Evolutionary conservation across 1,284 basidiomycete genomes (phyloP).

Genomic region (Ustilago crameri): DNA sequence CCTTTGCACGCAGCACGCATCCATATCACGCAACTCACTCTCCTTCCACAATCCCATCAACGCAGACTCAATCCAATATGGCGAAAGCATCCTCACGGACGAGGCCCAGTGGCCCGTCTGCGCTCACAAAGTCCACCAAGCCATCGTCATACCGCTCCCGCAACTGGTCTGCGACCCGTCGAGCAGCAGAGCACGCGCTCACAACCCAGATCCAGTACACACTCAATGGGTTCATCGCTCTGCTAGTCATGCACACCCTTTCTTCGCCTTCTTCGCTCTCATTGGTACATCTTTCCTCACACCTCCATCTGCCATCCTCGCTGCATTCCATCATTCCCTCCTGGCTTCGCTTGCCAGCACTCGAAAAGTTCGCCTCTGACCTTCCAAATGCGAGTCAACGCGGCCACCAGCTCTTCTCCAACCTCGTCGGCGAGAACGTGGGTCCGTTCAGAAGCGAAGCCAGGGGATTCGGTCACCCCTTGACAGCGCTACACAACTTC

Average conservation of each 20-base stretch:
- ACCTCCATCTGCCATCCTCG: constrained; percentile 50
- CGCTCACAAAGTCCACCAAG: constrained; percentile 10
- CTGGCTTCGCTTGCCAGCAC: constrained; percentile 51
- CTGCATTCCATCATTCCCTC: constrained; percentile 54
- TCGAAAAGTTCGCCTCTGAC: constrained; percentile 53
- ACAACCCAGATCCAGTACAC: constrained; percentile 47
- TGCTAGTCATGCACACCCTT: constrained; percentile 56
- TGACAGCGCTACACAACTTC: constrained; percentile 59
- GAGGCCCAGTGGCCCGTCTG: constrained; percentile 9
- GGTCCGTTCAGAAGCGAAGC: constrained; percentile 61
- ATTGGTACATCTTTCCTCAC: constrained; percentile 49
- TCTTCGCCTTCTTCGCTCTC: constrained; percentile 58
- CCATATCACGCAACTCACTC: no score
- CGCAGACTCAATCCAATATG: constrained; percentile 6
- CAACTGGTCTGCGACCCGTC: constrained; percentile 44
- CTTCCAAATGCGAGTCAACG: constrained; percentile 55
- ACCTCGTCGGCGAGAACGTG: constrained; percentile 24
- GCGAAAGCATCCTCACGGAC: constrained; percentile 24
- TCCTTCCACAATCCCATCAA: no score
- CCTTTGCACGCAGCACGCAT: no score
- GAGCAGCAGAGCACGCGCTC: constrained; percentile 38
- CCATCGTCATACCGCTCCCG: constrained; percentile 10
- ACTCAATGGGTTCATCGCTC: constrained; percentile 46
- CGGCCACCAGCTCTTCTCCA: constrained; percentile 31
- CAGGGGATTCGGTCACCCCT: constrained; percentile 57